phyloP scores from a whole-genome alignment of 2,329 filamentous ascomycete species.

The Trichoderma brevicompactum region DNA sequence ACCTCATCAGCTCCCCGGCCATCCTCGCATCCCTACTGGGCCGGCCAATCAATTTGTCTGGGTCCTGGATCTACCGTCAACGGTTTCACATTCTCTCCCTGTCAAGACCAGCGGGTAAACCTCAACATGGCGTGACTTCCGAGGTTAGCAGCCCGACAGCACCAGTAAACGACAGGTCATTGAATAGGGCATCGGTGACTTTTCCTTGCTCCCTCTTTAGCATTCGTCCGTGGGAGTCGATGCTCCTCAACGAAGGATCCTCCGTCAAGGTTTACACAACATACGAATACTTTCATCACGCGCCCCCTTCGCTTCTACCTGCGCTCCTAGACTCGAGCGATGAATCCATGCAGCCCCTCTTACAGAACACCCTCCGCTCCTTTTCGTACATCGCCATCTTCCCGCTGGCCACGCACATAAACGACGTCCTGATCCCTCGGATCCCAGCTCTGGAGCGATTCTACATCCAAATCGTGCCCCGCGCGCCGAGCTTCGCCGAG shows the following conservation, averaged over 20 bases:
- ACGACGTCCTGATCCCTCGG: conserved; percentile 49
- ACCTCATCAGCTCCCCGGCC: conserved; percentile 64
- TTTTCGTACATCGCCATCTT: conserved; percentile 69
- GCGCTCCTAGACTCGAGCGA: conserved; percentile 52
- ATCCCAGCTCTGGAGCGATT: conserved; percentile 58
- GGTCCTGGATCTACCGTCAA: conserved; percentile 67
- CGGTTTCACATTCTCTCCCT: conserved; percentile 64
- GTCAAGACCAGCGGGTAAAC: conserved; percentile 37
- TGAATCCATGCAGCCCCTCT: conserved; percentile 43
- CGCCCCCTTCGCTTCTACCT: conserved; percentile 64
- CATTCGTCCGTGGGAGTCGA: conserved; percentile 65
- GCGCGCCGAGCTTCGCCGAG: conserved; percentile 42
- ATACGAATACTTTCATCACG: conserved; percentile 71
- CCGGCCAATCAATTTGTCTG: conserved; percentile 58
- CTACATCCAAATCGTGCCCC: conserved; percentile 56
- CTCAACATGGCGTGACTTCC: background rate
- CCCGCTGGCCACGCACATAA: conserved; percentile 65
- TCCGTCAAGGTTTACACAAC: conserved; percentile 71
- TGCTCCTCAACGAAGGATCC: conserved; percentile 76
- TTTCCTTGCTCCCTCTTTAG: conserved; percentile 54
- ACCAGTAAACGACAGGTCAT: background rate
- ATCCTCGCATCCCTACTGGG: conserved; percentile 65
- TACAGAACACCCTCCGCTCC: conserved; percentile 47
- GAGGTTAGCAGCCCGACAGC: background rate
- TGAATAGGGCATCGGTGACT: background rate